A percentile compares a stretch with the other conserved stretches of the same genome.
These are phyloP conservation scores for Asterionellopsis glacialis DNA, from an alignment of 108 stramenopile species.

Conservation along the genomic window DNA sequence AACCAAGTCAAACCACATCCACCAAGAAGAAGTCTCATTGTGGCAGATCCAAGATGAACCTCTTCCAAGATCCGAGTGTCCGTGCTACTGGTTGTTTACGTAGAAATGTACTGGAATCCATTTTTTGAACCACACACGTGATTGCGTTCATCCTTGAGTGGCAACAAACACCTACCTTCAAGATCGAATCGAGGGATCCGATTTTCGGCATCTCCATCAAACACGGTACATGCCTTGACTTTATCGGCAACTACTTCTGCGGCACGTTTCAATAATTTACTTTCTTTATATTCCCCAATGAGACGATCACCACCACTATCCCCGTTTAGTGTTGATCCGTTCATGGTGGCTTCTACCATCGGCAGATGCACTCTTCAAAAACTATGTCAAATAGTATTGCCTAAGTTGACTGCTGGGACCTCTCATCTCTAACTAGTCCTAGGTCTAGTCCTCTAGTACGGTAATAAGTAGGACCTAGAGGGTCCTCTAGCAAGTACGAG, in stretches of 20 bases:
- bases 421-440: no score
- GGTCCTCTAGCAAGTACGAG: no score
- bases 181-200: constrained; percentile 56
- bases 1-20: no score
- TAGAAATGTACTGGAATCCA: no score
- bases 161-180: constrained; percentile 32
- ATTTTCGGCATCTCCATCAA: constrained; percentile 55
- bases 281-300: constrained; percentile 53
- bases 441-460: no score
- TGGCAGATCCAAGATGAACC: not conserved
- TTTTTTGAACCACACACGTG: no score
- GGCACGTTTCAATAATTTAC: constrained; percentile 52
- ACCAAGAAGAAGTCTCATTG: no score
- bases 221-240: constrained; percentile 37
- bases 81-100: not conserved
- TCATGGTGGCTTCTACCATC: not conserved
- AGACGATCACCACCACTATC: constrained; percentile 16
- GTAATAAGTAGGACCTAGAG: no score
- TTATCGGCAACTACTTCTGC: constrained; percentile 57
- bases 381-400: not conserved
- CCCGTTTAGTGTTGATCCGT: constrained; percentile 9
- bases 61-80: not conserved
- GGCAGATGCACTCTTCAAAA: no score
- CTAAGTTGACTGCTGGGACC: no score
- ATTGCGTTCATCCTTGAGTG: no score